Base-by-base conservation (phyloP, 2,329 filamentous ascomycete genomes). In the Aspergillus sp. region DNA sequence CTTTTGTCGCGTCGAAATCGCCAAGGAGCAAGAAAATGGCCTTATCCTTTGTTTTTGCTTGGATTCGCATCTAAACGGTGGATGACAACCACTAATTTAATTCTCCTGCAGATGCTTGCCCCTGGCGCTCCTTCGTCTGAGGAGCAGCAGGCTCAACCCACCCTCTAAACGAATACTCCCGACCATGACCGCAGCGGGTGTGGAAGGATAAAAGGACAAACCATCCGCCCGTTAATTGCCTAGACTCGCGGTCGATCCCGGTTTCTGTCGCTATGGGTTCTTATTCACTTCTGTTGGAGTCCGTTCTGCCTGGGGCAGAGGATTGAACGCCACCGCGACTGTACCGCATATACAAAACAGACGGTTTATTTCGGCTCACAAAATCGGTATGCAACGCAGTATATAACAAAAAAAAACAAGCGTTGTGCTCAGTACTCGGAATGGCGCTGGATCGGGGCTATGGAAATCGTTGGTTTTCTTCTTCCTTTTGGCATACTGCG, bases 21-120 rank as follows among this genome's bases (percentile, higher is more conserved):
- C 53, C 57, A 56, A 54, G 57, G 51, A 53, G 43, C 26, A 3
- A 18, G 39, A 30, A 20, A 26, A 43, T 39, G 45, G 36, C 24
- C n/a, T 51, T 38, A 50, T 43, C 3, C 7, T 48, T 48, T 20
- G 5, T 34, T 39, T n/a, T 34, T 45, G 1, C 3, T 43, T 11
- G 20, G 5, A 15, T 20, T 44, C 18, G 2, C 15, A 50, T 8
- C 4, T 17, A 12, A 39, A 32, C 36, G 18, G 26, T 17, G 15
- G 7, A 30, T 30, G 18, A 15, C 34, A n/a, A 11, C 22, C 17
- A 45, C 67, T 71, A 32, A 71, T 53, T 7, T 24, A 15, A 39
- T 24, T 20, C 8, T 30, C 13, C 26, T 51, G 24, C 45, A 78
- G 76, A 76, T 78, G 74, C 74, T 78, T 64, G 73, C 75, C 26